Evolutionary conservation across 2,329 filamentous ascomycete species (phyloP).

Genomic region (Neoscytalidium dimidiatum): DNA sequence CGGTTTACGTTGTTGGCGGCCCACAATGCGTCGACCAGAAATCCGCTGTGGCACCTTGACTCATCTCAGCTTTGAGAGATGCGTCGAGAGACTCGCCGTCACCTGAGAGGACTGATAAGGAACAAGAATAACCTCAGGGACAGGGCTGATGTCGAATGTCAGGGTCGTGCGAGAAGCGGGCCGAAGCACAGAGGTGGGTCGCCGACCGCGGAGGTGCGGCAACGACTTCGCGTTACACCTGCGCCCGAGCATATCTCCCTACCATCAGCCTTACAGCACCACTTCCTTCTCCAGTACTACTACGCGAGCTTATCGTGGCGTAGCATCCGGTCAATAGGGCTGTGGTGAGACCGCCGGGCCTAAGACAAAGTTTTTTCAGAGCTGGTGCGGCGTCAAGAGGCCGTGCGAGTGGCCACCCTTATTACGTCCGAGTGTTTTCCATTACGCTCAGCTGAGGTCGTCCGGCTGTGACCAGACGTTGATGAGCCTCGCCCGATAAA

Average conservation of each 20-base stretch:
- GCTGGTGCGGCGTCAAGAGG: background rate
- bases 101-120: background rate
- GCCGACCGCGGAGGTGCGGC: slow-evolving; percentile 2
- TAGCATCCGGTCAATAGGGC: background rate
- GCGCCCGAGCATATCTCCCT: background rate
- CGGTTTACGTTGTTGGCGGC: background rate
- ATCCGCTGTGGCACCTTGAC: background rate
- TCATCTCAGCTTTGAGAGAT: slow-evolving; percentile 26
- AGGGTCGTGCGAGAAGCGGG: background rate
- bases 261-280: background rate
- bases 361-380: background rate
- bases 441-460: background rate
- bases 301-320: background rate
- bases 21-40: background rate
- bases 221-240: background rate
- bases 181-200: background rate
- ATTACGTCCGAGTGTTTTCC: background rate
- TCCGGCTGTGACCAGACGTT: background rate
- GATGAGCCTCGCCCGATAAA: background rate
- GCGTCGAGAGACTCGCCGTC: slow-evolving; percentile 7
- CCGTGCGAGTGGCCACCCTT: background rate
- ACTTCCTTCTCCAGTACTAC: background rate
- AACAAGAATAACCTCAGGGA: background rate
- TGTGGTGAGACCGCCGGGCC: background rate
- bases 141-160: background rate